Conservation (phyloP, 352 stramenopile species). For the Phytophthora fragariae region DNA sequence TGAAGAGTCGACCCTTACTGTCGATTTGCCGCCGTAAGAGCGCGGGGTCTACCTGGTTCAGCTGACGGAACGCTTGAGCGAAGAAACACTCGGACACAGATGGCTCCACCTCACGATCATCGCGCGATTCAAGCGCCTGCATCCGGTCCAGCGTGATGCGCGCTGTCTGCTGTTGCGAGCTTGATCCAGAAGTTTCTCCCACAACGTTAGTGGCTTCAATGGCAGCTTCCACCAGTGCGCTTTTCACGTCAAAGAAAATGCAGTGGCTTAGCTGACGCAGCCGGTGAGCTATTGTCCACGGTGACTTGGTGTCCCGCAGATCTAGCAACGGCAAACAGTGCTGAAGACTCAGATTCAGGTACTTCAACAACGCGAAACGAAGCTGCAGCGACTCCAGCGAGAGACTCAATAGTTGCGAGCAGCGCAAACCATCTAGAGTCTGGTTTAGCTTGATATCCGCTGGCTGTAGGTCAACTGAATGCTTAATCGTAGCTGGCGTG, state of each 20-base stretch:
- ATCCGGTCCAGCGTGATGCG: slow-evolving; percentile 88
- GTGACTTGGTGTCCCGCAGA: slow-evolving; percentile 71
- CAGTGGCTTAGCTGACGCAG: slow-evolving; percentile 83
- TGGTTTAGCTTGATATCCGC: slow-evolving; percentile 75
- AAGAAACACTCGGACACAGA: slow-evolving; percentile 94
- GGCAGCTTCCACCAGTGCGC: slow-evolving; percentile 76
- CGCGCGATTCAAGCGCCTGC: slow-evolving; percentile 86
- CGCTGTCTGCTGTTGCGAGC: slow-evolving; percentile 69
- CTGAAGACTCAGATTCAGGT: slow-evolving; percentile 79
- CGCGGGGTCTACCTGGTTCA: slow-evolving; percentile 85
- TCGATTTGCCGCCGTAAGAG: slow-evolving; percentile 91
- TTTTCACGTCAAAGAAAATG: slow-evolving; percentile 91
- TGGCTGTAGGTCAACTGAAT: slow-evolving; percentile 73
- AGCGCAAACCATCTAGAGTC: slow-evolving; percentile 77
- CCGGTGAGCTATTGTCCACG: slow-evolving; percentile 79
- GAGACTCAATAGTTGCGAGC: slow-evolving; percentile 68
- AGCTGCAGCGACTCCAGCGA: slow-evolving; percentile 70
- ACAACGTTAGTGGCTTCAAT: slow-evolving; percentile 78
- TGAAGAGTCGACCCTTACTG: slow-evolving; percentile 89
- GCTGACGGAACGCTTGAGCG: slow-evolving; percentile 92
- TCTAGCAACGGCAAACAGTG: slow-evolving; percentile 79
- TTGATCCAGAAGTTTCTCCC: slow-evolving; percentile 55
- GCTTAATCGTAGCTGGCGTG: slow-evolving; percentile 27
- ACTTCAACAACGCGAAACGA: slow-evolving; percentile 84
- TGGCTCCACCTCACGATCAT: slow-evolving; percentile 88